Percentiles rank a stretch among this genome's conserved stretches.
These are phyloP conservation scores for Tetrapyrgos nigripes DNA, from an alignment of 1,284 basidiomycete species.

Conservation along the genomic window DNA sequence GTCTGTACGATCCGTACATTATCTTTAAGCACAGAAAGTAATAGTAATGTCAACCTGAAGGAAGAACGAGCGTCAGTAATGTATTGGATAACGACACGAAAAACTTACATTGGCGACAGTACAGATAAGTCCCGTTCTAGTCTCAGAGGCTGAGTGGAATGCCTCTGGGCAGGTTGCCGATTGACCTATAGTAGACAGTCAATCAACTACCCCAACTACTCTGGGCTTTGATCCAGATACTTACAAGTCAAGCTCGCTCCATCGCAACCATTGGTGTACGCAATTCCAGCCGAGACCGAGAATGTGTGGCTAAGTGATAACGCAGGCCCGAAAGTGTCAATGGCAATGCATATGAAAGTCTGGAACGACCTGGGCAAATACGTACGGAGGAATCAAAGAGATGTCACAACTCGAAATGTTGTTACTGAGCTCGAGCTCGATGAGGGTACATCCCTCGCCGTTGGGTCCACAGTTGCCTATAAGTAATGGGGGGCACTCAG, in stretches of 20 bases:
- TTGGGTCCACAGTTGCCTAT: conserved; percentile 7
- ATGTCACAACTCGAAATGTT: conserved; percentile 20
- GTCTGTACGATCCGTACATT: too few relatives aligned
- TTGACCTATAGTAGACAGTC: too few relatives aligned
- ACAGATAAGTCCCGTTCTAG: conserved; percentile 38
- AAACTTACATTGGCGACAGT: conserved; percentile 39
- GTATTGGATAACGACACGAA: background rate
- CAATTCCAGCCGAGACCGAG: conserved; percentile 12
- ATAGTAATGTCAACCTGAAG: conserved; percentile 37
- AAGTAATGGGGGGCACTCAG: background rate
- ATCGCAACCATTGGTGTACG: conserved; percentile 10
- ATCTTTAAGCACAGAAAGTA: conserved; percentile 34
- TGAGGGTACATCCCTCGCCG: conserved; percentile 22
- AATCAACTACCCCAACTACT: too few relatives aligned
- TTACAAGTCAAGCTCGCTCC: conserved; percentile 10
- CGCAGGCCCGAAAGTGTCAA: too few relatives aligned
- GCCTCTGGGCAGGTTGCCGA: background rate
- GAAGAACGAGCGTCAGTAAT: background rate
- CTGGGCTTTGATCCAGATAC: too few relatives aligned
- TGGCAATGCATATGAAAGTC: background rate
- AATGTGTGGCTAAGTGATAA: conserved; percentile 4
- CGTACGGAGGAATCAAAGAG: conserved; percentile 17
- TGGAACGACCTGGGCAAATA: too few relatives aligned
- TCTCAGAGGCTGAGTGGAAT: background rate
- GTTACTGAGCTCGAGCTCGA: conserved; percentile 21